Evolutionary conservation across 2,329 filamentous ascomycete genomes (phyloP).

Genomic region (Metarhizium sp.): DNA sequence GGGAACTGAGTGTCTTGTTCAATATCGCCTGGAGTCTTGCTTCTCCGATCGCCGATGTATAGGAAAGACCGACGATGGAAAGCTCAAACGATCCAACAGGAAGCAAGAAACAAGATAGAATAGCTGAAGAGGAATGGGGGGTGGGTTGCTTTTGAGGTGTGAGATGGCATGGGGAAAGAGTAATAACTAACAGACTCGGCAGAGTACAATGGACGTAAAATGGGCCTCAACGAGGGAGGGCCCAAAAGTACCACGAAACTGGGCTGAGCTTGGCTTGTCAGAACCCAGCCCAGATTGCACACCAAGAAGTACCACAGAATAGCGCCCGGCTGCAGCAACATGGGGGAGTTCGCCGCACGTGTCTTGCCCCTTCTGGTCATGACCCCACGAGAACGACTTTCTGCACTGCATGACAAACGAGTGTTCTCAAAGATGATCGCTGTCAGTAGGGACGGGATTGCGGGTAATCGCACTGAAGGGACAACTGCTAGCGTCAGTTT

Average conservation of each 20-base stretch:
- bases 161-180: conserved; percentile 2
- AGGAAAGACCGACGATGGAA: background rate
- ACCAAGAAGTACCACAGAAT: conserved; percentile 2
- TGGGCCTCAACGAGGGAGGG: conserved; percentile 7
- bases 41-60: background rate
- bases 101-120: background rate
- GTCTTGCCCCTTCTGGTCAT: conserved; percentile 5
- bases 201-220: conserved; percentile 4
- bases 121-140: conserved; percentile 2
- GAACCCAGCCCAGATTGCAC: conserved; percentile 3
- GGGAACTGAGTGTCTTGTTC: background rate
- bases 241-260: conserved; percentile 11
- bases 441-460: conserved; percentile 11
- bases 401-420: conserved; percentile 4
- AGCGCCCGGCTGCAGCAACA: conserved; percentile 6
- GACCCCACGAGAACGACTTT: conserved; percentile 8
- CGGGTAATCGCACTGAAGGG: conserved; percentile 7
- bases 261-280: conserved; percentile 12
- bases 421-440: conserved; percentile 10
- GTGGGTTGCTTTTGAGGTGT: conserved; percentile 16
- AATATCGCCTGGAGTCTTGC: background rate
- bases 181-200: conserved; percentile 5
- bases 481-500: conserved; percentile 6
- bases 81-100: background rate
- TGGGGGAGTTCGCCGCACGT: conserved; percentile 9